Conservation (phyloP, 2,329 filamentous ascomycete genomes). For the Phaeosphaeria sp. region DNA sequence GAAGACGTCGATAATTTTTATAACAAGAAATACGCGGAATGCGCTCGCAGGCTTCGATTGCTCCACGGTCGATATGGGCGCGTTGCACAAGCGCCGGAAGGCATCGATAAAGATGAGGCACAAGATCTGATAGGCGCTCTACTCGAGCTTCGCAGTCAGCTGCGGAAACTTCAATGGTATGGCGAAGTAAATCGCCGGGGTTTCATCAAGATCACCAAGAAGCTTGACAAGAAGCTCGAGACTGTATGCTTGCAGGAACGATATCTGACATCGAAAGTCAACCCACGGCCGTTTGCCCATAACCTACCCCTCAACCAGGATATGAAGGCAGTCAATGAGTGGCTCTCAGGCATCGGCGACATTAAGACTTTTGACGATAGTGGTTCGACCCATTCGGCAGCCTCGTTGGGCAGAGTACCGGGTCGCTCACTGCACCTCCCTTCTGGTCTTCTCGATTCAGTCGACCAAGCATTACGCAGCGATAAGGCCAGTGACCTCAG, state of each 20-base stretch:
- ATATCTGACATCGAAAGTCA: constrained; percentile 90
- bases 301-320: constrained; percentile 65
- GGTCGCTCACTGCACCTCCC: constrained; percentile 78
- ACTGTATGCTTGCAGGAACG: constrained; percentile 77
- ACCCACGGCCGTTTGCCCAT: constrained; percentile 85
- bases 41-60: constrained; percentile 81
- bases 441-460: constrained; percentile 68
- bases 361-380: constrained; percentile 78
- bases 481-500: constrained; percentile 67
- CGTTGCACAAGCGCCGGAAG: constrained; percentile 70
- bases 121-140: constrained; percentile 91
- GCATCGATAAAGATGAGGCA: constrained; percentile 84
- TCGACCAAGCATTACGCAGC: constrained; percentile 74
- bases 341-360: constrained; percentile 83
- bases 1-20: constrained; percentile 97
- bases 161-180: constrained; percentile 96
- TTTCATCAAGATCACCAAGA: constrained; percentile 99
- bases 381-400: constrained; percentile 70
- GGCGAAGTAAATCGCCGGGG: constrained; percentile 94
- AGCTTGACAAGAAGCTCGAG: constrained; percentile 92
- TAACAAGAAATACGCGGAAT: constrained; percentile 91
- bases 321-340: constrained; percentile 81
- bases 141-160: constrained; percentile 82
- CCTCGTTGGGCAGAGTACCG: constrained; percentile 77
- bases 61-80: constrained; percentile 87